Percentiles rank a stretch among this genome's conserved stretches.
These are phyloP conservation scores for Boletellus ananas DNA, from an alignment of 768 basidiomycete species.

Conservation along the genomic window DNA sequence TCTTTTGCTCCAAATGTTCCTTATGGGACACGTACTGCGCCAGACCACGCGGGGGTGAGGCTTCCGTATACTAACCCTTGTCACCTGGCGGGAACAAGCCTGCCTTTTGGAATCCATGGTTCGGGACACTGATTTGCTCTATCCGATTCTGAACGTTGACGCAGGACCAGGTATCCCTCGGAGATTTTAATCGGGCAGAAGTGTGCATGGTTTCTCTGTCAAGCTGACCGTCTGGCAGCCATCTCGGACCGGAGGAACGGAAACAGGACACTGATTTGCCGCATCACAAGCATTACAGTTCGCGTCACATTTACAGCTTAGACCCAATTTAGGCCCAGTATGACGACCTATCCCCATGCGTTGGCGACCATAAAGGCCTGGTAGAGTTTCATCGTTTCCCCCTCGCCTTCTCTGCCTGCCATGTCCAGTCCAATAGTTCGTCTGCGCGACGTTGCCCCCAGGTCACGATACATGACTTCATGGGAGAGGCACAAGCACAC, in stretches of 20 bases:
- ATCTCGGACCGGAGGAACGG: not conserved
- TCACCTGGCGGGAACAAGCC: not conserved
- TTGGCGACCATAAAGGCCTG: constrained; percentile 8
- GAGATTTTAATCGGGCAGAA: constrained; percentile 1
- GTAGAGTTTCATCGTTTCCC: not conserved
- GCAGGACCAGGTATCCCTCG: not conserved
- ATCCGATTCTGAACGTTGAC: not conserved
- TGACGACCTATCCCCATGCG: not conserved
- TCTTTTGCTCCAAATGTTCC: too few relatives aligned
- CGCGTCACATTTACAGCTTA: not conserved
- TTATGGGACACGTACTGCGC: not conserved
- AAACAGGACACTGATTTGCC: constrained; percentile 3
- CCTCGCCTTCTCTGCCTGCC: not conserved
- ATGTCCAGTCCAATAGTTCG: constrained; percentile 32
- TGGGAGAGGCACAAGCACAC: constrained; percentile 52
- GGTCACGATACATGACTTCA: constrained; percentile 35
- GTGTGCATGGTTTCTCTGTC: not conserved
- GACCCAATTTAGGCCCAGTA: not conserved
- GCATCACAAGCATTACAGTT: not conserved
- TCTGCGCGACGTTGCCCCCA: constrained; percentile 41
- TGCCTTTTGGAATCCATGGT: constrained; percentile 1
- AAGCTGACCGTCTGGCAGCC: not conserved
- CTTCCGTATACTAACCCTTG: not conserved
- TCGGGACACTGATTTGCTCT: not conserved
- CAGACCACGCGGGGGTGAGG: not conserved